Base-by-base conservation (phyloP, 2,329 filamentous ascomycete species). In the Colletotrichum sidae region DNA sequence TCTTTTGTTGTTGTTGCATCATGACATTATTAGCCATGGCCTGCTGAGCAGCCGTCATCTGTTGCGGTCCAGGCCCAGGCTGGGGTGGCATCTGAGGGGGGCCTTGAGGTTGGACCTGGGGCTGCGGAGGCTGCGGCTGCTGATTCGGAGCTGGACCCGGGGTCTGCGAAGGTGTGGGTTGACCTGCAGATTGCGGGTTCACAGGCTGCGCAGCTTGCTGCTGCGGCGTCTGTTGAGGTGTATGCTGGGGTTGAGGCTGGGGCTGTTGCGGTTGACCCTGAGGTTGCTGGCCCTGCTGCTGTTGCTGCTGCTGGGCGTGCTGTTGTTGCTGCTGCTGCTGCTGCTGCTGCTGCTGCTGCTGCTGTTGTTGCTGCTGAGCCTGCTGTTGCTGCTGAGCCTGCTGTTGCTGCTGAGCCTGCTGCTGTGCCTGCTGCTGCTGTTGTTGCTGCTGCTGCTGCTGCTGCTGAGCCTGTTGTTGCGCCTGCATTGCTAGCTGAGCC, bases 401-500 rank as follows among this genome's bases (percentile, higher is more conserved):
- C 35, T 72, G 73, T 54, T 75, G 74, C 35, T 72, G 73, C 42
- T 74, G 73, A 5, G 72, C 70, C 37, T 74, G 70, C 33, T 77
- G 75, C 15, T 15, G 15, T 2, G 15, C 15, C 15, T 15, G 15
- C n/a, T 75, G 77, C 35, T 75, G 76, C 44, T 76, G 76, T 39
- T 74, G 73, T 58, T 79, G 79, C 9, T 80, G 77, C 62, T 83
- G 79, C 45, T 77, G 75, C 39, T 77, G 77, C 64, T 78, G 78
- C 81, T 25, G 25, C 25, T 25, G 25, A 25, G 25, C 25, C 25
- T 25, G 25, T 25, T 25, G 25, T 25, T 25, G 79, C 49, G 77
- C 55, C 59, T 74, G 75, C 60, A 71, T 67, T 9, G 76, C 79
- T 47, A 80, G 73, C 49, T 80, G 79, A 9, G 75, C 78, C 64